Evolutionary conservation across 2,329 filamentous ascomycete species (phyloP).

Genomic region (Blastomyces emzantsi): DNA sequence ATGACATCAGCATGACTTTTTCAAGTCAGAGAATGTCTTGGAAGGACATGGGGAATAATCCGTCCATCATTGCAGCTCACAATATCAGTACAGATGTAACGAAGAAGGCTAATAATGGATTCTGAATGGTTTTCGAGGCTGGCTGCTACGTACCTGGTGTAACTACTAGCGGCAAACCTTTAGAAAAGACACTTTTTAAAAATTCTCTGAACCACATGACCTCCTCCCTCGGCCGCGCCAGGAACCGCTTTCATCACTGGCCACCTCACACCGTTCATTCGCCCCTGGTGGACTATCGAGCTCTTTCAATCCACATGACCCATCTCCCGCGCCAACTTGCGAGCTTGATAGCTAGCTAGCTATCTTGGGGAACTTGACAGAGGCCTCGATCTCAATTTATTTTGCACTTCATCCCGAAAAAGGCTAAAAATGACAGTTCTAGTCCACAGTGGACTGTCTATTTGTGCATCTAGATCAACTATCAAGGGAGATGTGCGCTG

Average conservation of each 20-base stretch:
- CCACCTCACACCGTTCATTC: constrained; percentile 1
- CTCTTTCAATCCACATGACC: neutral
- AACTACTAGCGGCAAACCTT: too few relatives aligned
- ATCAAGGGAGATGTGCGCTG: neutral
- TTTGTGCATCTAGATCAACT: neutral
- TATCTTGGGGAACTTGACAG: neutral
- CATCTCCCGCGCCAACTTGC: neutral
- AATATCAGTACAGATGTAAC: neutral
- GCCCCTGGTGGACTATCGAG: neutral
- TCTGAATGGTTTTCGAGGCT: too few relatives aligned
- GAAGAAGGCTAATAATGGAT: too few relatives aligned
- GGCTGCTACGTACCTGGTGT: too few relatives aligned
- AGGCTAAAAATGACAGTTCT: neutral
- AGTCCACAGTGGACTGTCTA: neutral
- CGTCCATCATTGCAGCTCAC: neutral
- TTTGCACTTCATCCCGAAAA: neutral
- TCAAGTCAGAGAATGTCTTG: neutral
- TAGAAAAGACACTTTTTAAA: neutral
- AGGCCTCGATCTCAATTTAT: neutral
- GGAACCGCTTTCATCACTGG: neutral
- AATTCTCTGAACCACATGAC: constrained; percentile 1
- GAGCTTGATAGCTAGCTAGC: neutral
- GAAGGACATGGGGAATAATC: neutral
- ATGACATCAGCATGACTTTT: neutral
- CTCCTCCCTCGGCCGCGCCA: neutral